phyloP scores from a whole-genome alignment of 352 stramenopile species.

The Phytophthora ohioensis region DNA sequence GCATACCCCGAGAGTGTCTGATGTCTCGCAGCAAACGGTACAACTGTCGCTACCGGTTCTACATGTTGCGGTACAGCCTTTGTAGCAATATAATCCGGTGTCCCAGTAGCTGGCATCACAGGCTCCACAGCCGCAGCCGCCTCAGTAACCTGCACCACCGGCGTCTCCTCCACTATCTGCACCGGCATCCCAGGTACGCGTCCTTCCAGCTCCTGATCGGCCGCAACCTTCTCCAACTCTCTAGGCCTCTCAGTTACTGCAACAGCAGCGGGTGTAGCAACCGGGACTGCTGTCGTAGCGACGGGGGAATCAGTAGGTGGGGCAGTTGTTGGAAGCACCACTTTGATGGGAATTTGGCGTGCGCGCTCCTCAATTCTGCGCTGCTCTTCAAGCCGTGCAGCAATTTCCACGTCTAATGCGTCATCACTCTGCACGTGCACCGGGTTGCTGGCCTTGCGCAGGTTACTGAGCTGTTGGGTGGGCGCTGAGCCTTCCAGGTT shows the following conservation, averaged over 20 bases:
- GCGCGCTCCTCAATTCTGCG: slow-evolving; percentile 25
- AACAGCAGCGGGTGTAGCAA: slow-evolving; percentile 2
- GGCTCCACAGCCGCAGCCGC: slow-evolving; percentile 5
- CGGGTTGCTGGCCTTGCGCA: slow-evolving; percentile 34
- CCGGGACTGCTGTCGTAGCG: slow-evolving; percentile 8
- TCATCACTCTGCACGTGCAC: slow-evolving; percentile 23
- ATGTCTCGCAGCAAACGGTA: slow-evolving; percentile 50
- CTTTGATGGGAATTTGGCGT: slow-evolving; percentile 38
- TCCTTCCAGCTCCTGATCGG: slow-evolving; percentile 25
- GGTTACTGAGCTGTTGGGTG: slow-evolving; percentile 43
- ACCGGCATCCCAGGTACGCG: slow-evolving; percentile 31
- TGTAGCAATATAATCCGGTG: slow-evolving; percentile 7
- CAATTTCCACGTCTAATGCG: slow-evolving; percentile 31
- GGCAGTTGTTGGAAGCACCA: slow-evolving; percentile 29
- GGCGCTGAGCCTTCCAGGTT: slow-evolving; percentile 21
- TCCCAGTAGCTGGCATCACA: background rate
- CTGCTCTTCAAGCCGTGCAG: slow-evolving; percentile 28
- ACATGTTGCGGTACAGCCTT: slow-evolving; percentile 4
- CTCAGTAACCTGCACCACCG: slow-evolving; percentile 12
- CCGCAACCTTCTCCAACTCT: slow-evolving; percentile 15
- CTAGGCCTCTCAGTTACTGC: slow-evolving; percentile 10
- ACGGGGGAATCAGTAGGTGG: slow-evolving; percentile 14
- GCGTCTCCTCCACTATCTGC: slow-evolving; percentile 15
- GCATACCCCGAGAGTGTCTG: slow-evolving; percentile 57
- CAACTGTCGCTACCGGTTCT: background rate